Evolutionary conservation across 257 asterid genomes (phyloP).

Genomic region (Leptodermis oblonga): DNA sequence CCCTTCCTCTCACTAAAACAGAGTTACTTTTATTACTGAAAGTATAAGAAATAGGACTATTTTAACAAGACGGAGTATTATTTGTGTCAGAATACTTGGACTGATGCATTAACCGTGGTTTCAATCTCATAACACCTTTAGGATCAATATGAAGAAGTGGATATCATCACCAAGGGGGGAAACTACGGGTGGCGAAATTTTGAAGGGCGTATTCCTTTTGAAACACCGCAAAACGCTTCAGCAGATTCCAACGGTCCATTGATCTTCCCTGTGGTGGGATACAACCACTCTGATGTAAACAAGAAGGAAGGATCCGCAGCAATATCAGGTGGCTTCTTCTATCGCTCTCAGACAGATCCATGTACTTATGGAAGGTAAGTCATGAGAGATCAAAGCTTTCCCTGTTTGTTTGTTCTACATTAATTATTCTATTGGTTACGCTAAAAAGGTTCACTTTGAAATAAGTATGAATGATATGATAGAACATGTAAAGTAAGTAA

Average conservation of each 20-base stretch:
- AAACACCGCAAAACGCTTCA: conserved; percentile 48
- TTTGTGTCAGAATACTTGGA: neutral
- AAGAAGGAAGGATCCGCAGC: conserved; percentile 79
- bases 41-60: no score
- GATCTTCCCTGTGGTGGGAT: conserved; percentile 78
- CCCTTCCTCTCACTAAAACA: no score
- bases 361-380: conserved; percentile 86
- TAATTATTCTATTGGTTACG: no score
- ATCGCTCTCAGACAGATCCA: conserved; percentile 79
- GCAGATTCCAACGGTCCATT: conserved; percentile 45
- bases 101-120: neutral
- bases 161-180: conserved; percentile 82
- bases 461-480: neutral
- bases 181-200: conserved; percentile 88
- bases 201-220: conserved; percentile 63
- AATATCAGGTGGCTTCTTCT: conserved; percentile 75
- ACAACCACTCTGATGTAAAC: conserved; percentile 58
- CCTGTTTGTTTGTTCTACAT: no score
- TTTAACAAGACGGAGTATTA: no score
- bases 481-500: no score
- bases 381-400: no score
- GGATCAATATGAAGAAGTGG: conserved; percentile 87
- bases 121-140: conserved; percentile 17
- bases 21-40: no score
- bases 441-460: no score